Percentiles rank a stretch among this genome's conserved stretches.
phyloP scores from a whole-genome alignment of 2,329 filamentous ascomycete genomes.

The Stenocarpella maydis region DNA sequence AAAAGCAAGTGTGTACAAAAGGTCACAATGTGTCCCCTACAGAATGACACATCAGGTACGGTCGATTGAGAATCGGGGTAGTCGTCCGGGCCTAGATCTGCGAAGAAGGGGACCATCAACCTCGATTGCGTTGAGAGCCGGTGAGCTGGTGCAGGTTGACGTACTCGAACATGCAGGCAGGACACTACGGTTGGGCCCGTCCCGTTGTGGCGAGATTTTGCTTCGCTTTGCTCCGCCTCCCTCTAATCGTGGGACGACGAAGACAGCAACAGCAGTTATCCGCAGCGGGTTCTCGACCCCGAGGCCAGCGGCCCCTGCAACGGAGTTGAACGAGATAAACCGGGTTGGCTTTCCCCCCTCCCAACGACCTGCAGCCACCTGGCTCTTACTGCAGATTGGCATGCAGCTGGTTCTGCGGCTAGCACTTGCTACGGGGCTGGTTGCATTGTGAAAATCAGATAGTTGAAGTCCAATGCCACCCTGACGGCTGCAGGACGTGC shows the following conservation, averaged over 20 bases:
- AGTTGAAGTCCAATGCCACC: constrained; percentile 26
- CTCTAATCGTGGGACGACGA: neutral
- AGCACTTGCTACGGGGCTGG: neutral
- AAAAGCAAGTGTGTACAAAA: constrained; percentile 23
- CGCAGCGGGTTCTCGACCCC: neutral
- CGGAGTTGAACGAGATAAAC: neutral
- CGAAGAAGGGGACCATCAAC: constrained; percentile 6
- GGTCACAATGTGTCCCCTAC: neutral
- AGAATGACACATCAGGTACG: neutral
- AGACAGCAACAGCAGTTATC: neutral
- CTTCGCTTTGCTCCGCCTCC: neutral
- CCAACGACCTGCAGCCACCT: constrained; percentile 25
- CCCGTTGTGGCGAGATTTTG: neutral
- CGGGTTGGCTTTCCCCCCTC: neutral
- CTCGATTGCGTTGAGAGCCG: constrained; percentile 11
- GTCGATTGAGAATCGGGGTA: constrained; percentile 1
- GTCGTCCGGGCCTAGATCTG: constrained; percentile 10
- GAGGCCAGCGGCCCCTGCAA: neutral
- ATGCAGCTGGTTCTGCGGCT: constrained; percentile 19
- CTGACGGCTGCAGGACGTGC: constrained; percentile 16
- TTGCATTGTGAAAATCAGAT: constrained; percentile 5
- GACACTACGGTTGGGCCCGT: constrained; percentile 3
- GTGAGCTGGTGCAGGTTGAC: constrained; percentile 2
- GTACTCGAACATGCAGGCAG: constrained; percentile 2
- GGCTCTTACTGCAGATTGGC: constrained; percentile 29